Base-by-base conservation (phyloP, 2,329 filamentous ascomycete species). In the Paracorniculantispora psalliotae region DNA sequence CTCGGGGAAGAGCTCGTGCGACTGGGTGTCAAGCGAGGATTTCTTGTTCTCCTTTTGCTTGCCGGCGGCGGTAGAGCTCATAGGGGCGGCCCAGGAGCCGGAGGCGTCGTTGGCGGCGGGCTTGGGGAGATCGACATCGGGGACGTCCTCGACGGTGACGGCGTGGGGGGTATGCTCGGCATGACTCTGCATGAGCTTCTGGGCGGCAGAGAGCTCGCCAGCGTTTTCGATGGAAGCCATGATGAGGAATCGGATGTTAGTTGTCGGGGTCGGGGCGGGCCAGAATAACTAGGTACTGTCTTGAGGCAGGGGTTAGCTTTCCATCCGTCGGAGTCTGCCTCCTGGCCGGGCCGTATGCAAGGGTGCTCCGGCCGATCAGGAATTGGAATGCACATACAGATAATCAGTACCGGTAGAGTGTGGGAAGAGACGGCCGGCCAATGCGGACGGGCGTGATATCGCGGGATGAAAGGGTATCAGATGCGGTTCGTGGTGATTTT, bases 1-100 rank as follows among this genome's bases (percentile, higher is more conserved):
- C 66, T 92, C 87, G n/a, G 94, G 94, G 81, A 99, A 99, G 61
- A 90, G 79, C 74, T 97, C 92, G 70, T 96, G 90, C 19, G 91
- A 96, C 68, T 90, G 83, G 21, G 91, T 92, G 73, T 97, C 91
- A 62, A 97, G 77, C 21, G 55, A 57, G 55, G 67, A 58, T 41
- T 80, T 67, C 46, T 76, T n/a, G n/a, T n/a, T 73, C 59, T 83
- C 79, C 71, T 87, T 87, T 70, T 89, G 85, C 78, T 90, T 91
- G 56, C 83, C 85, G 47, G 84, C 83, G 61, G 84, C 81, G 74
- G 89, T 90, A 54, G 83, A 76, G 61, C 84, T 84, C 67, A 81
- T 71, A 23, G 79, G 73, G 57, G 77, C 75, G 57, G 73, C 74
- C 73, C 77, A 79, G 49, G 76, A 76, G 58, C 80, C 75, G 55